Evolutionary conservation across 495 filamentous ascomycete genomes (phyloP).

Genomic region (Aspergillus conjunctus): DNA sequence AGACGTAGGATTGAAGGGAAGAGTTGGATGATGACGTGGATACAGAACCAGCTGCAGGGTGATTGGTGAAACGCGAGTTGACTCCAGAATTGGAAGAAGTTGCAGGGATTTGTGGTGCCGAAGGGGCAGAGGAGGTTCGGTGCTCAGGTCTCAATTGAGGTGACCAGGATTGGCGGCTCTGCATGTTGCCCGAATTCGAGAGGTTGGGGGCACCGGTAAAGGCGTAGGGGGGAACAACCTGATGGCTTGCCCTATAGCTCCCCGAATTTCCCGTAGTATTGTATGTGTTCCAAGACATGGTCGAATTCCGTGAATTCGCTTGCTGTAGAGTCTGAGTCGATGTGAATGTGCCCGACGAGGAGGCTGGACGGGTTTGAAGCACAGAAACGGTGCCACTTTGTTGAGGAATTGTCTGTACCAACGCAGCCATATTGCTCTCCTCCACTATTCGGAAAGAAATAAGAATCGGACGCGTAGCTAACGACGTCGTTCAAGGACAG

Average conservation of each 20-base stretch:
- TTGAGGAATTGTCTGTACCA: conserved; percentile 87
- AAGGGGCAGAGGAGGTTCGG: conserved; percentile 66
- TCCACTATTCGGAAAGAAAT: conserved; percentile 26
- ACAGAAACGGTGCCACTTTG: conserved; percentile 78
- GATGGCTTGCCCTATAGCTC: conserved; percentile 69
- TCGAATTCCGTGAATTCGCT: conserved; percentile 53
- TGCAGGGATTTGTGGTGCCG: conserved; percentile 50
- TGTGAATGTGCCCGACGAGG: conserved; percentile 59
- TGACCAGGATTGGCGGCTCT: conserved; percentile 59
- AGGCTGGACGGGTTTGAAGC: conserved; percentile 78
- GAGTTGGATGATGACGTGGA: conserved; percentile 57
- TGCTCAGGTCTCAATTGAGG: conserved; percentile 68
- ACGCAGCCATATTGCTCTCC: conserved; percentile 74
- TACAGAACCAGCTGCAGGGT: conserved; percentile 64
- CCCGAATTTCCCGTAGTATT: conserved; percentile 57
- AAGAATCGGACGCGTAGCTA: conserved; percentile 26
- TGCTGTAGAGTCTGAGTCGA: conserved; percentile 51
- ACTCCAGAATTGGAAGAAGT: conserved; percentile 43
- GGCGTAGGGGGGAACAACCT: conserved; percentile 77
- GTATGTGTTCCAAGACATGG: conserved; percentile 66
- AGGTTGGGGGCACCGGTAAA: conserved; percentile 77
- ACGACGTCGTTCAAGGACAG: conserved; percentile 19
- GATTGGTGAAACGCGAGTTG: conserved; percentile 52
- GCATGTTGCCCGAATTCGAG: conserved; percentile 51
- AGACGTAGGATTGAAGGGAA: conserved; percentile 43